These are phyloP conservation scores for Trametes meyenii DNA, from an alignment of 768 basidiomycete genomes.

Conservation along the genomic window DNA sequence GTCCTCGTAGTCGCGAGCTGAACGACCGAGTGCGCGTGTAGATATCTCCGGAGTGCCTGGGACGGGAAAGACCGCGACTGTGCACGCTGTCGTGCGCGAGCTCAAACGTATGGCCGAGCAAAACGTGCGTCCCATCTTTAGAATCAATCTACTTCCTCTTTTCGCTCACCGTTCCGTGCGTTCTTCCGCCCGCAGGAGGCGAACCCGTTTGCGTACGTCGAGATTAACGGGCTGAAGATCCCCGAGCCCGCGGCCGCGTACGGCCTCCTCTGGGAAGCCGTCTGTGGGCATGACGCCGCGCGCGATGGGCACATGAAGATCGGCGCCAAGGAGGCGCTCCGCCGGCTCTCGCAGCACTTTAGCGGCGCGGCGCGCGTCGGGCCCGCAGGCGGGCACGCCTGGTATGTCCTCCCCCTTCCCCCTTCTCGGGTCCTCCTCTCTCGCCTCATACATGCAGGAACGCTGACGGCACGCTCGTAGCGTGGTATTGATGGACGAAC, in stretches of 20 bases:
- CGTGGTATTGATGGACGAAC: constrained; percentile 97
- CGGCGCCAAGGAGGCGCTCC: constrained; percentile 81
- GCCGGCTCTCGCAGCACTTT: constrained; percentile 78
- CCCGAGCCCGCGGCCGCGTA: constrained; percentile 95
- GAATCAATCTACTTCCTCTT: too few relatives aligned
- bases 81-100: constrained; percentile 89
- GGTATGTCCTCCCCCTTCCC: constrained; percentile 51
- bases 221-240: constrained; percentile 94
- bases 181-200: constrained; percentile 62
- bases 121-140: constrained; percentile 50
- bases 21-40: constrained; percentile 34
- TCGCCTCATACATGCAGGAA: not conserved
- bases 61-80: constrained; percentile 98
- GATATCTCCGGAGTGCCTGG: constrained; percentile 99
- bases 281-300: constrained; percentile 76
- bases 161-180: not conserved
- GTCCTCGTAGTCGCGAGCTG: not conserved
- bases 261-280: constrained; percentile 86
- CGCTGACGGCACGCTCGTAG: constrained; percentile 42
- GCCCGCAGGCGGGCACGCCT: constrained; percentile 79
- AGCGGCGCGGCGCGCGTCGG: constrained; percentile 62
- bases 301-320: constrained; percentile 66
- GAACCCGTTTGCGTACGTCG: constrained; percentile 93
- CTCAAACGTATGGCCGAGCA: constrained; percentile 86
- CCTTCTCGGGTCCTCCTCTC: not conserved